These are phyloP conservation scores for Podaxis sp. DNA, from an alignment of 768 basidiomycete species.

Conservation along the genomic window DNA sequence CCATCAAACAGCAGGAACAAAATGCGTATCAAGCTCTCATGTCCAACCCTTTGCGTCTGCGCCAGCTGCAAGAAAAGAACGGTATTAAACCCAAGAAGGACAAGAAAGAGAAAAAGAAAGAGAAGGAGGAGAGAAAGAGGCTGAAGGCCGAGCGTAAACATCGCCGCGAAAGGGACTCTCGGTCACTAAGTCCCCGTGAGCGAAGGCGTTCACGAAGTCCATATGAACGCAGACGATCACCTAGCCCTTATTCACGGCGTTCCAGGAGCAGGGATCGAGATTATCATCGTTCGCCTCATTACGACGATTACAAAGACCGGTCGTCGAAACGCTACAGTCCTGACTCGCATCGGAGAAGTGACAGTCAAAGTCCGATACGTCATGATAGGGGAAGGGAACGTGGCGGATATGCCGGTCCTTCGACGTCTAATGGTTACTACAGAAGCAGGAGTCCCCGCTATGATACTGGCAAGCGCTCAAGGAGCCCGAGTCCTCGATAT, in stretches of 20 bases:
- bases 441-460: constrained; percentile 22
- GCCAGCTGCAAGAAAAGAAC: constrained; percentile 76
- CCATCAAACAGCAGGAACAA: constrained; percentile 98
- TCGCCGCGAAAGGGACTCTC: constrained; percentile 26
- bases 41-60: constrained; percentile 82
- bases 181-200: constrained; percentile 17
- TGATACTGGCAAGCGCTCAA: constrained; percentile 38
- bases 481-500: constrained; percentile 31
- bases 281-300: constrained; percentile 29
- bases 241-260: constrained; percentile 34
- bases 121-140: constrained; percentile 46
- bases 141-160: constrained; percentile 40
- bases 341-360: constrained; percentile 31
- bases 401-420: constrained; percentile 31
- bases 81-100: constrained; percentile 83
- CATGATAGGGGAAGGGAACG: constrained; percentile 23
- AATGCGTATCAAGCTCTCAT: constrained; percentile 85
- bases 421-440: constrained; percentile 23
- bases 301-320: constrained; percentile 28
- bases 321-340: constrained; percentile 32
- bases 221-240: constrained; percentile 20
- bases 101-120: constrained; percentile 60
- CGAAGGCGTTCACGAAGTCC: constrained; percentile 17
- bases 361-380: constrained; percentile 28
- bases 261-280: constrained; percentile 42